Conservation (phyloP, 495 filamentous ascomycete genomes). For the Annulohypoxylon moriforme region DNA sequence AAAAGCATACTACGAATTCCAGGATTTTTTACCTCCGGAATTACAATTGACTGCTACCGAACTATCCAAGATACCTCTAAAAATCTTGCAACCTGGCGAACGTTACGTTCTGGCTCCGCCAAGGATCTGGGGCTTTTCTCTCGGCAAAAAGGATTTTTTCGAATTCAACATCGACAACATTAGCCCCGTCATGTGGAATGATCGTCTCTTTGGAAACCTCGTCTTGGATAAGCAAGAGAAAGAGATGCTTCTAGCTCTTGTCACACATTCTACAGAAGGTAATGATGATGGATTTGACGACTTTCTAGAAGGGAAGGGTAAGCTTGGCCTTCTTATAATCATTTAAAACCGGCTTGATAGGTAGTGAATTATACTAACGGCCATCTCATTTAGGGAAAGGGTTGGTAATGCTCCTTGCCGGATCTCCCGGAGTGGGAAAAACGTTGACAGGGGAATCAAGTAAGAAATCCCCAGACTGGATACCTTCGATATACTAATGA, state of each 20-base stretch:
- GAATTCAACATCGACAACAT: background rate
- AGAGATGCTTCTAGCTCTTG: background rate
- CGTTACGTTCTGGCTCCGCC: background rate
- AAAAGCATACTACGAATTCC: too few relatives aligned
- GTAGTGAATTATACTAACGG: background rate
- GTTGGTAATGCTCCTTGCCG: background rate
- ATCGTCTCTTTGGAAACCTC: background rate
- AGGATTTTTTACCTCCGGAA: too few relatives aligned
- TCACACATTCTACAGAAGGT: background rate
- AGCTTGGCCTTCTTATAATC: background rate
- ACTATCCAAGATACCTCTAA: too few relatives aligned
- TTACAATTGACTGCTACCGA: too few relatives aligned
- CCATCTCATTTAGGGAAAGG: background rate
- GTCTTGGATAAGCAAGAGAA: background rate
- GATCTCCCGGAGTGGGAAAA: background rate
- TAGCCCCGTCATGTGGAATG: background rate
- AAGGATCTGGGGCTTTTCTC: background rate
- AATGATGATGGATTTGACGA: background rate
- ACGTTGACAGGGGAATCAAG: background rate
- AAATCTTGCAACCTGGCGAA: too few relatives aligned
- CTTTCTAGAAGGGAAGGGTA: background rate
- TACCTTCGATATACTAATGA: background rate
- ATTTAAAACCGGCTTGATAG: background rate
- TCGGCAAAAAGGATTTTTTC: background rate
- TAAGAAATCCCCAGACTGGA: background rate